Evolutionary conservation across 257 asterid genomes (phyloP), one percentile per base, ranked within the genome.

Genomic region (Solanum pinnatisectum): DNA sequence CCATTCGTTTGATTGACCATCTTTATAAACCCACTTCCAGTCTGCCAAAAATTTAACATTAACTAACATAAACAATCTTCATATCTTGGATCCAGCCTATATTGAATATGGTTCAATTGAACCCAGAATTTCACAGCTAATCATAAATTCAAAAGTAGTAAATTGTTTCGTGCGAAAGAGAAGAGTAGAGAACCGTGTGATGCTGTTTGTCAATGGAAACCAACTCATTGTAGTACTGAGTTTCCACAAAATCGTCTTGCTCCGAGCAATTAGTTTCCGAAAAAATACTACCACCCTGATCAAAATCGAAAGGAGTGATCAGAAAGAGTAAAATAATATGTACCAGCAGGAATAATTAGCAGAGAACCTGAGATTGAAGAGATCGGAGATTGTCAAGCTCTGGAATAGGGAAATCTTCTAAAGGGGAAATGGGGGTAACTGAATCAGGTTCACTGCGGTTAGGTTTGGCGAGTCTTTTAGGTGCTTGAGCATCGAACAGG

Each of bases 1-100:
- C 60, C 89, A 35, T 22, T 22, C 71, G 42, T 22, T 46, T 87
- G 88, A 73, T 72, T 63, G 36, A 36, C 89, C 52, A 67, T 84
- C 83, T 87, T 92, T 78, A 92, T 92, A 79, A 92, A 91, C 33
- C 94, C 94, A 86, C 81, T 92, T 74, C 93, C 93, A 18, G 94
- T 92, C 93, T 92, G 90, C 86, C 76, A 37, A 90, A 23, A 63
- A 37, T n/a, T 60, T 4, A 84, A 10, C 25, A 36, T 37, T 65
- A 44, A 8, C 27, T 15, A 27, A 14, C 7, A 40, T 14, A 7
- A 16, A 72, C 14, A 16, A 20, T 4, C 23, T 33, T 18, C 37
- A 33, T 72, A 72, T 16, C 79, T 18, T 71, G 10, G 77, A 14
- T 35, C 4, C 15, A 65, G 72, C 8, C 72, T n/a, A n/a, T 65